phyloP scores from a whole-genome alignment of 768 basidiomycete species.

The Fomitopsis serialis region DNA sequence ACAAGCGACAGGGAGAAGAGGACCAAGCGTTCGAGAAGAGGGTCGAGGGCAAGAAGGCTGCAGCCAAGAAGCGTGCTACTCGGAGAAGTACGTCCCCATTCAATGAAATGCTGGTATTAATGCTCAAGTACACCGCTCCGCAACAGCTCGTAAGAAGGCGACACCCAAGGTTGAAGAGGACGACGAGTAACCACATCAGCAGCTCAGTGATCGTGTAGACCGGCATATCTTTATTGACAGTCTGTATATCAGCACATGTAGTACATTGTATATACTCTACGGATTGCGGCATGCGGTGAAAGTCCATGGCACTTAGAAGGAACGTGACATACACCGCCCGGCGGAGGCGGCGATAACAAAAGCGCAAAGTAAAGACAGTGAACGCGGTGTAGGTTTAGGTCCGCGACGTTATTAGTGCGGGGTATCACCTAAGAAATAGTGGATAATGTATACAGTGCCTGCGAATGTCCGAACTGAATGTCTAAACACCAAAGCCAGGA shows the following conservation, averaged over 20 bases:
- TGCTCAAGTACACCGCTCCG: neutral
- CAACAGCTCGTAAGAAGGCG: constrained; percentile 13
- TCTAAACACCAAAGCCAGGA: neutral
- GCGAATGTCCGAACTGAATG: neutral
- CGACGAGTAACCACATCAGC: neutral
- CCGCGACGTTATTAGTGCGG: neutral
- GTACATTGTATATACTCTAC: constrained; percentile 5
- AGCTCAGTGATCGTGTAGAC: neutral
- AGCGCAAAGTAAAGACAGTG: neutral
- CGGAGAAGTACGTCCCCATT: constrained; percentile 31
- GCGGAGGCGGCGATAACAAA: neutral
- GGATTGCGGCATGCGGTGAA: neutral
- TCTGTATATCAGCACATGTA: constrained; percentile 6
- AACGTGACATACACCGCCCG: neutral
- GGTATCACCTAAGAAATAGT: constrained; percentile 2
- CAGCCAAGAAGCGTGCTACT: constrained; percentile 68
- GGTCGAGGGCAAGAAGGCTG: constrained; percentile 76
- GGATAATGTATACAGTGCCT: neutral
- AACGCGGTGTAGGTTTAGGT: neutral
- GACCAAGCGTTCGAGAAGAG: constrained; percentile 88
- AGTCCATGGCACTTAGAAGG: neutral
- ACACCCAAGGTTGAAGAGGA: constrained; percentile 6
- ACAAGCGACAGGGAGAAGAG: constrained; percentile 81
- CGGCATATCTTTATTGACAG: neutral
- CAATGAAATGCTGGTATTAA: neutral